Conservation (phyloP, 2,329 filamentous ascomycete species). For the Colletotrichum sp. region DNA sequence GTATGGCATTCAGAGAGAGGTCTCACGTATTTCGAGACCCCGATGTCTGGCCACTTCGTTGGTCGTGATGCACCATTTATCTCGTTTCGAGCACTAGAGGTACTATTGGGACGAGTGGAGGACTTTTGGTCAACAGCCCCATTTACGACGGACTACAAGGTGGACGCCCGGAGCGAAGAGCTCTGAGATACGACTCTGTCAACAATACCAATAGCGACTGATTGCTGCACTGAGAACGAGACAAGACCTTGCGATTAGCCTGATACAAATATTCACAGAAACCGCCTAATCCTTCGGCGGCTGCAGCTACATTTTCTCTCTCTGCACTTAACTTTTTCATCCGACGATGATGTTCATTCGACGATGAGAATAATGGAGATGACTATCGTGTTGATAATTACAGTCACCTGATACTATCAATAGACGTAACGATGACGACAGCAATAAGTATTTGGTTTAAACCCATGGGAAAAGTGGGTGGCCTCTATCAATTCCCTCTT, state of each 20-base stretch:
- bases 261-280: not conserved
- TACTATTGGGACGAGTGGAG: conserved; percentile 73
- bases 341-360: not conserved
- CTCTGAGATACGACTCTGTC: not conserved
- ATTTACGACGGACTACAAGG: not conserved
- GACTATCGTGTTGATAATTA: not conserved
- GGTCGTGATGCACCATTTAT: conserved; percentile 73
- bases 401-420: not conserved
- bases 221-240: not conserved
- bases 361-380: not conserved
- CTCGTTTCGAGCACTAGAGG: conserved; percentile 75
- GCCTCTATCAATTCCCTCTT: not conserved
- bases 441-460: too few species aligned
- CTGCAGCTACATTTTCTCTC: not conserved
- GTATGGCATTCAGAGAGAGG: conserved; percentile 75
- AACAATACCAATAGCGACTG: not conserved
- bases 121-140: not conserved
- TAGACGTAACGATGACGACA: not conserved
- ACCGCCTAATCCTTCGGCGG: not conserved
- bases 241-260: not conserved
- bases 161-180: not conserved
- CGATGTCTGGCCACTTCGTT: conserved; percentile 70
- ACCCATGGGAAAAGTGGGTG: not conserved
- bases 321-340: not conserved
- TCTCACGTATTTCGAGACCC: conserved; percentile 72